phyloP scores from a whole-genome alignment of 176 grass and related monocot genomes.

The Microstegium vimineum region DNA sequence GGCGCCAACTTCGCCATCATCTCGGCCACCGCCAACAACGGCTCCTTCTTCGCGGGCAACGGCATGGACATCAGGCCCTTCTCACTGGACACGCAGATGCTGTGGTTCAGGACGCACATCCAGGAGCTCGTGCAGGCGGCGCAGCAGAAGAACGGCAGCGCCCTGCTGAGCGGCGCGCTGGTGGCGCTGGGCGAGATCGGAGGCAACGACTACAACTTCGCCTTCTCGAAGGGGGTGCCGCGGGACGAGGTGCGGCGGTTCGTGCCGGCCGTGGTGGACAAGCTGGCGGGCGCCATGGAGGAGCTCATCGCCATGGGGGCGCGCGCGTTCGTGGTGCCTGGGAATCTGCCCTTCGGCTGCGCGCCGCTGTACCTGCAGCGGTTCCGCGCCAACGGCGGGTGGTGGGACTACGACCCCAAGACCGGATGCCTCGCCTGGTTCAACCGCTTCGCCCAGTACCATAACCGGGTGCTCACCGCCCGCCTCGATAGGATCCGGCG shows the following conservation, averaged over 20 bases:
- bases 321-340: slow-evolving; percentile 62
- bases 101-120: slow-evolving; percentile 40
- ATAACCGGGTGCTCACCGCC: slow-evolving; percentile 45
- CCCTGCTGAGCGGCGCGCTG: slow-evolving; percentile 39
- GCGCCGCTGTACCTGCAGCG: slow-evolving; percentile 43
- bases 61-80: slow-evolving; percentile 22
- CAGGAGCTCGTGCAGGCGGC: slow-evolving; percentile 1
- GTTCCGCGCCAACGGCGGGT: slow-evolving; percentile 2
- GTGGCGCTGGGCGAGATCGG: slow-evolving; percentile 64
- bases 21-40: slow-evolving; percentile 52
- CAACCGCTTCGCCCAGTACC: slow-evolving; percentile 61
- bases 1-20: slow-evolving; percentile 70
- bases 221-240: slow-evolving; percentile 24
- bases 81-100: slow-evolving; percentile 48
- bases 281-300: slow-evolving; percentile 36
- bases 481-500: slow-evolving; percentile 35
- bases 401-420: slow-evolving; percentile 33
- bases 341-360: slow-evolving; percentile 77
- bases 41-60: slow-evolving; percentile 41
- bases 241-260: slow-evolving; percentile 15
- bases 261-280: slow-evolving; percentile 50
- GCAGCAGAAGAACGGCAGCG: background rate
- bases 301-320: slow-evolving; percentile 67
- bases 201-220: slow-evolving; percentile 66
- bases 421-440: slow-evolving; percentile 66